Evolutionary conservation across 164 flowering plant genomes (phyloP), one percentile per base, ranked within the genome.

Genomic region (Chloranthus sessilifolius): DNA sequence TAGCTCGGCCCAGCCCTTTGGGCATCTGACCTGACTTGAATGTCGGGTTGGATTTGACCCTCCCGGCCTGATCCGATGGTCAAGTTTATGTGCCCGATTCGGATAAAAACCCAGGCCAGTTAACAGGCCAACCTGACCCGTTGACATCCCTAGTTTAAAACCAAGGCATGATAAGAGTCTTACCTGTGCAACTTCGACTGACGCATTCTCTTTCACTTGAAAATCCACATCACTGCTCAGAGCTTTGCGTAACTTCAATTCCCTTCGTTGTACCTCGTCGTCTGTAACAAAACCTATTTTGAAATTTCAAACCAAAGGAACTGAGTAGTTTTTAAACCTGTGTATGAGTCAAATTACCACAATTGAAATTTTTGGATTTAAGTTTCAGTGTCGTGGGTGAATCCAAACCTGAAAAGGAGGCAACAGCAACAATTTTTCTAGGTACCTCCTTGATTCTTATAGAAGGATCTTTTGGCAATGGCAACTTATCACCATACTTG

Each of bases 111-210:
- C n/a, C n/a, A n/a, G n/a, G n/a, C n/a, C n/a, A n/a, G n/a, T n/a
- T n/a, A n/a, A n/a, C n/a, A n/a, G n/a, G n/a, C n/a, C n/a, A n/a
- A n/a, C n/a, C n/a, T n/a, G n/a, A n/a, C n/a, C n/a, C n/a, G 27
- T 43, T 2, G 22, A 42, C 5, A 15, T 1, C 10, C 16, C 50
- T 26, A n/a, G 11, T 27, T 15, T 26, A 12, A 15, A 37, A 1
- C 12, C 23, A 50, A 20, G 22, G 16, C 24, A 15, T 24, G 12
- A 52, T 37, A 34, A 27, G 4, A 9, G 38, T 24, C 51, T 15
- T 52, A 87, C 98, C 82, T 87, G 98, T 52, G 98, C 95, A 68
- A 90, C 75, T 69, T 87, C 95, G 48, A 85, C 80, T 8, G 66
- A 58, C 15, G 81, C 69, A 43, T 68, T 81, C 47, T 65, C 67